phyloP scores from a whole-genome alignment of 768 basidiomycete genomes.

The Psilocybe tampanensis region DNA sequence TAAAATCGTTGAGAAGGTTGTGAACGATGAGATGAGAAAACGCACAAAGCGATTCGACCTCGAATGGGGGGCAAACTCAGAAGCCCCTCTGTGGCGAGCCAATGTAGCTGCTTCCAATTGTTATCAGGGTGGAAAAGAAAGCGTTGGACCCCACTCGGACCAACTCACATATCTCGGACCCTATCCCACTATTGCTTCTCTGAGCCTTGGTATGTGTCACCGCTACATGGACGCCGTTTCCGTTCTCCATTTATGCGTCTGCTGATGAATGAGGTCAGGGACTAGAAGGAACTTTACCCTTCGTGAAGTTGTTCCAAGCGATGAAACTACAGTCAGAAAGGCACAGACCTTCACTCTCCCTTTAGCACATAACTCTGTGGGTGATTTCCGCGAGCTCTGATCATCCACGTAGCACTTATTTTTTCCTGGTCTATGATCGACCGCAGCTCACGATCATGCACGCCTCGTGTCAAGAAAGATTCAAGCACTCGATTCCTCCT shows the following conservation, averaged over 20 bases:
- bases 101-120: conserved; percentile 88
- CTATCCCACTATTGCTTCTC: conserved; percentile 82
- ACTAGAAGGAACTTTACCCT: conserved; percentile 72
- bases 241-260: neutral
- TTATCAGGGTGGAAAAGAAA: conserved; percentile 80
- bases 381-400: conserved; percentile 17
- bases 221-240: neutral
- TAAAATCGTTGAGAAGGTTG: conserved; percentile 63
- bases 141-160: conserved; percentile 83
- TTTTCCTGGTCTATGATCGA: too few species aligned
- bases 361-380: conserved; percentile 76
- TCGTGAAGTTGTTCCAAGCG: conserved; percentile 73
- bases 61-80: conserved; percentile 57
- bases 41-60: conserved; percentile 57
- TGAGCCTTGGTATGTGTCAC: conserved; percentile 71
- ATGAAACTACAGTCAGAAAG: conserved; percentile 55
- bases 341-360: conserved; percentile 80
- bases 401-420: neutral
- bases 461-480: conserved; percentile 78
- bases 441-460: conserved; percentile 84
- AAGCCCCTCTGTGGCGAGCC: conserved; percentile 58
- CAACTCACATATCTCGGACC: conserved; percentile 82
- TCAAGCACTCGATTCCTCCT: conserved; percentile 80
- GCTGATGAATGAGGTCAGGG: conserved; percentile 38
- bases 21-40: conserved; percentile 69